Base-by-base conservation (phyloP, 805 yeast species). In the Kodamaea kaohsiungensis region DNA sequence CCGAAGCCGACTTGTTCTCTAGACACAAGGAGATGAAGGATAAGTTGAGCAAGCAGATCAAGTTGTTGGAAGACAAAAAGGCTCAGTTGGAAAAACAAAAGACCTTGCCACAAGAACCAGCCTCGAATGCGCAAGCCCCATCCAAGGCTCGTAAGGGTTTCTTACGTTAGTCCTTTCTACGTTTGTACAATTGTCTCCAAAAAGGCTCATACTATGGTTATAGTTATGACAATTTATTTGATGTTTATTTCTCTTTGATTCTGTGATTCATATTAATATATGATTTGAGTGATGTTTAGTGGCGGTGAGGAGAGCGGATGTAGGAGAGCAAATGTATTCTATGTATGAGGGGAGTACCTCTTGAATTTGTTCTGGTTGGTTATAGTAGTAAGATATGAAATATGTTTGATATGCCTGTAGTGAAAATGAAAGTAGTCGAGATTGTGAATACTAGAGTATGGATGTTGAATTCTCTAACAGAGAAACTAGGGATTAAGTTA, bases 1-100 rank as follows among this genome's bases (percentile, higher is more conserved):
- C 97, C 47, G 99, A 95, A 77, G 95, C 96, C 54, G 99, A 95
- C 73, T 82, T 95, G 67, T 93, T 93, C 70, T 83, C 95, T 42
- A 87, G 96, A 72, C 99, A 95, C 74, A 90, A 91, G 73, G 98
- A 95, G 72, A 92, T 93, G 93, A 93, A 93, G 75, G 98, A 93
- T 67, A 91, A 90, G 74, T 82, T 95, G 69, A 79, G 88, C 60
- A 88, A 88, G 71, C 97, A 93, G 74, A 84, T 93, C 61, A 88
- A 87, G 68, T 84, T 91, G 65, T 81, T 95, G 66, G 98, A 95
- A 72, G 97, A 91, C 61, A 91, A 90, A 76, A 92, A 91, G 75
- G 82, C 79, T 58, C 90, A 86, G 69, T 79, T 95, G 62, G 95
- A 89, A 70, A 73, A 72, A 64, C 80, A 73, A 64, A 78, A 76